Evolutionary conservation across 495 filamentous ascomycete genomes (phyloP), one percentile per base, ranked within the genome.

Genomic region (Hypoxylon cercidicola): DNA sequence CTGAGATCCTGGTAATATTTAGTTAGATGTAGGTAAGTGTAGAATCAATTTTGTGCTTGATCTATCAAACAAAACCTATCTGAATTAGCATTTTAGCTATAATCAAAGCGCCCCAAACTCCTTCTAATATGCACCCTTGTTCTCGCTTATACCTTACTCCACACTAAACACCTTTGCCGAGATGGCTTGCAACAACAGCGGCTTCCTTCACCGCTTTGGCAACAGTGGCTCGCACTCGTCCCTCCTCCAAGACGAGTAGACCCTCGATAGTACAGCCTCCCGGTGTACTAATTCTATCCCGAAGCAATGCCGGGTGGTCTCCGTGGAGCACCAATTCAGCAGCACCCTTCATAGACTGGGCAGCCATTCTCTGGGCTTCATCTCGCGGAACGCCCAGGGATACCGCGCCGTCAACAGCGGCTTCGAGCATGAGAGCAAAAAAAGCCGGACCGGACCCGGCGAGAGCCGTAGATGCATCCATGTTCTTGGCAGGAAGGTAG

Each of bases 221-320:
- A 20, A 93, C 82, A 6, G 85, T 87, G 0, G 87, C 87, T 60
- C 90, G 82, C 25, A 93, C 87, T 1, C 83, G 79, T 1, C 89
- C 90, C 66, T 94, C 91, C 74, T 94, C 91, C 11, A 94, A 74
- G 28, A 91, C 89, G 55, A 91, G 64, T 66, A 93, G 68, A 3
- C 91, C 91, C 1, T 87, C 88, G 67, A 93, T 93, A 11, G 90
- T 93, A 72, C 91, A 93, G 2, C 91, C 91, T 4, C 90, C 91
- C 0, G 91, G 91, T 6, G 91, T 93, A 54, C 80, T 86, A 13
- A 94, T 89, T 77, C 92, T 92, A 55, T 94, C 91, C 52, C 87
- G 81, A 47, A 93, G 72, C 41, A 93, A 68, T 5, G 91, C 90
- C 4, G 91, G 91, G 70, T 93, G 90, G 63, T 93, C 89, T 6